phyloP scores from a whole-genome alignment of 345 rosid species.

The Linum usitatissimum region DNA sequence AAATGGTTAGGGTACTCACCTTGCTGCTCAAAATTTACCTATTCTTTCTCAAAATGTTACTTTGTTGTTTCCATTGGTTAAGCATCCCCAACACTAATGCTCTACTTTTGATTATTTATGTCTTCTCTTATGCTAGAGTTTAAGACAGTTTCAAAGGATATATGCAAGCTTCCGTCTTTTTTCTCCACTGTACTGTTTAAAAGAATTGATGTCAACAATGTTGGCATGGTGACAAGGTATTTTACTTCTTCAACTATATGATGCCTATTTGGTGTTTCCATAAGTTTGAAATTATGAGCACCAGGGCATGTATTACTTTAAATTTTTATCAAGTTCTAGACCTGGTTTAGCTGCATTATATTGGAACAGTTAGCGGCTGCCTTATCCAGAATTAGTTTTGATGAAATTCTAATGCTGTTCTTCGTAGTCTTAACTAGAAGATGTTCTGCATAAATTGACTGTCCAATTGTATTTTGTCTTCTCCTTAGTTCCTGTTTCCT shows the following conservation, averaged over 20 bases:
- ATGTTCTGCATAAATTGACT: too few relatives aligned
- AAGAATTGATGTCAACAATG: not conserved
- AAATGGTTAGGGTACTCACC: not conserved
- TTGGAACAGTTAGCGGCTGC: not conserved
- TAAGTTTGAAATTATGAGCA: not conserved
- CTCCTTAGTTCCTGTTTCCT: not conserved
- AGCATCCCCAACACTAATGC: not conserved
- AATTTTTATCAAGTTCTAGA: not conserved
- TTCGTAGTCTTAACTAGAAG: not conserved
- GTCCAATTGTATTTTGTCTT: too few relatives aligned
- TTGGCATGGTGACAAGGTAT: slow-evolving; percentile 4
- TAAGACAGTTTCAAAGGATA: slow-evolving; percentile 1
- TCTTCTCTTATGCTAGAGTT: not conserved
- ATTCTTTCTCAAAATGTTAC: not conserved
- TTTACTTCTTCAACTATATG: not conserved
- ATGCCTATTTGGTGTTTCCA: not conserved
- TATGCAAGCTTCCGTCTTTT: slow-evolving; percentile 5
- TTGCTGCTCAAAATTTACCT: not conserved
- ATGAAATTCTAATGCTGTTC: not conserved
- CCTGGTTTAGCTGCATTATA: not conserved
- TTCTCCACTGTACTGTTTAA: not conserved
- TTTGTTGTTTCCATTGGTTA: not conserved
- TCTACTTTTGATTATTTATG: not conserved
- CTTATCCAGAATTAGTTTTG: not conserved
- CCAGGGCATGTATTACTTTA: too few relatives aligned